Conservation (phyloP, 768 basidiomycete genomes). For the Boletus subparvulus region DNA sequence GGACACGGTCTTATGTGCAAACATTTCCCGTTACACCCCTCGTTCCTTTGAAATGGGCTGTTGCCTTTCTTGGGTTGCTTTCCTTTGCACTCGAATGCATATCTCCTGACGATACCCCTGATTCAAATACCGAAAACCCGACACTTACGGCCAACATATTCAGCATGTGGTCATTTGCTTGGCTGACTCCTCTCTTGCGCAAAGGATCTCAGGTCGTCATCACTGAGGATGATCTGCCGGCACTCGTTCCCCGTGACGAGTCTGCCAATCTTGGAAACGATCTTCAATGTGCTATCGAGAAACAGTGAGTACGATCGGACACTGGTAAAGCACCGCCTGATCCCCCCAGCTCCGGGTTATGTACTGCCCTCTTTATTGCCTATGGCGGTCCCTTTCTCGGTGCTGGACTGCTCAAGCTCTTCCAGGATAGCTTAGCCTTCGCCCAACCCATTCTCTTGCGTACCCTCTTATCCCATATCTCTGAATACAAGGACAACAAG, state of each 20-base stretch:
- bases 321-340: neutral
- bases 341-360: slow-evolving; percentile 54
- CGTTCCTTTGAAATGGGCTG: slow-evolving; percentile 43
- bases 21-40: slow-evolving; percentile 35
- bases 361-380: slow-evolving; percentile 69
- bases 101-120: slow-evolving; percentile 55
- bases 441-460: slow-evolving; percentile 85
- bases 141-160: slow-evolving; percentile 75
- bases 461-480: slow-evolving; percentile 76
- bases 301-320: slow-evolving; percentile 48
- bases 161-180: slow-evolving; percentile 78
- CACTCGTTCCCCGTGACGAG: slow-evolving; percentile 64
- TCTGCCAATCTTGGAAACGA: slow-evolving; percentile 64
- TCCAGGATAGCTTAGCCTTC: slow-evolving; percentile 80
- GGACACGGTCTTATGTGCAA: slow-evolving; percentile 56
- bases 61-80: slow-evolving; percentile 45
- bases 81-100: slow-evolving; percentile 68
- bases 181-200: slow-evolving; percentile 80
- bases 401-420: slow-evolving; percentile 63
- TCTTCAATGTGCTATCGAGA: slow-evolving; percentile 59
- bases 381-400: slow-evolving; percentile 75
- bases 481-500: slow-evolving; percentile 61
- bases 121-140: slow-evolving; percentile 59
- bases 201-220: slow-evolving; percentile 66
- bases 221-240: slow-evolving; percentile 83